Conservation (phyloP, 805 yeast genomes). For the Candida piceae region DNA sequence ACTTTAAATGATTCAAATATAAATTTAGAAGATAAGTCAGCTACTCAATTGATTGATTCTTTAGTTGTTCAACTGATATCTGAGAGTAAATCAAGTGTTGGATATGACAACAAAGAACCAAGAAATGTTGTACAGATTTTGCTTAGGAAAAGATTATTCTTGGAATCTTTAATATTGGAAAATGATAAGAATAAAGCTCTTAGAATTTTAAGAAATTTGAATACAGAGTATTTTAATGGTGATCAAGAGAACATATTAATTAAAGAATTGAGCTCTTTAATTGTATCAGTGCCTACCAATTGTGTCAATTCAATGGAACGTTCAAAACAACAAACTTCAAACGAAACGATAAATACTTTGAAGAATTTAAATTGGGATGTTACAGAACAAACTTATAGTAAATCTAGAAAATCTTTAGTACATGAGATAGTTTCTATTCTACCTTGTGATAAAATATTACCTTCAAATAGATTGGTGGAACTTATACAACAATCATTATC, state of each 20-base stretch:
- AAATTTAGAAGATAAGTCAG: constrained; percentile 4
- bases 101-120: not conserved
- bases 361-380: constrained; percentile 16
- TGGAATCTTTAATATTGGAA: constrained; percentile 35
- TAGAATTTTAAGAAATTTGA: constrained; percentile 29
- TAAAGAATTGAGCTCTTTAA: constrained; percentile 16
- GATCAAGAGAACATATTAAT: constrained; percentile 6
- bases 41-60: constrained; percentile 2
- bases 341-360: constrained; percentile 3
- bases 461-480: constrained; percentile 48
- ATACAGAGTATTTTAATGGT: constrained; percentile 19
- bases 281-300: constrained; percentile 27
- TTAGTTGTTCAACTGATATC: constrained; percentile 4
- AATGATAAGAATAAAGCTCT: constrained; percentile 32
- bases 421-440: constrained; percentile 40
- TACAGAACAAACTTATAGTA: constrained; percentile 3
- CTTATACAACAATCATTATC: constrained; percentile 47
- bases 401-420: constrained; percentile 38
- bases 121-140: constrained; percentile 25
- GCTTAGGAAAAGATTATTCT: constrained; percentile 35
- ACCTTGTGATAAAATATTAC: constrained; percentile 39
- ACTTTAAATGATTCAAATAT: constrained; percentile 4
- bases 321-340: not conserved
- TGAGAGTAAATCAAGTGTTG: not conserved
- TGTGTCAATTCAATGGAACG: not conserved